Conservation (phyloP, 2,329 filamentous ascomycete species). For the Aspergillus tamarii region DNA sequence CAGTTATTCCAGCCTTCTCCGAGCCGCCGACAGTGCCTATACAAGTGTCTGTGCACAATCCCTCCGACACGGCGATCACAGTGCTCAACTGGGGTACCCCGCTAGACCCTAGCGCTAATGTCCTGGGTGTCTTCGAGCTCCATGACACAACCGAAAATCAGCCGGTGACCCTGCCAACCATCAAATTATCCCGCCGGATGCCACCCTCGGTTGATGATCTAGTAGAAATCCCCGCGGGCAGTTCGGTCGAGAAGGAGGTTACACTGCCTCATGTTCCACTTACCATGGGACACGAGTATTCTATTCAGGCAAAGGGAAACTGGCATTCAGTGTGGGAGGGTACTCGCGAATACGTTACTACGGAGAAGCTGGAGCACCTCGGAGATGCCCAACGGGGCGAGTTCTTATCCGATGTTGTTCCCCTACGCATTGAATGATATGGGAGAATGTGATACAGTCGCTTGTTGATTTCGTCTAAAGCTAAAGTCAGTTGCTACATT, state of each 20-base stretch:
- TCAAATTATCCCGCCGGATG: conserved; percentile 39
- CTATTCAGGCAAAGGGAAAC: conserved; percentile 34
- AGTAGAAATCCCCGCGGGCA: conserved; percentile 32
- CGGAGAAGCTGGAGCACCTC: conserved; percentile 25
- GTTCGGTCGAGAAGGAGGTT: conserved; percentile 26
- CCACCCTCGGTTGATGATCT: conserved; percentile 35
- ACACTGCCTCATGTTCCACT: conserved; percentile 32
- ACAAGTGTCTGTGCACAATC: conserved; percentile 33
- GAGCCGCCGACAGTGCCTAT: conserved; percentile 26
- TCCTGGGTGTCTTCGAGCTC: conserved; percentile 36
- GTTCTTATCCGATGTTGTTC: conserved; percentile 29
- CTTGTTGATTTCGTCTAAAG: not conserved
- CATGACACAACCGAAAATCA: conserved; percentile 26
- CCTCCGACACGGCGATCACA: conserved; percentile 30
- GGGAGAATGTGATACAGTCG: not conserved
- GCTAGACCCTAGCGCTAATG: conserved; percentile 36
- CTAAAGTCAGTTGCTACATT: not conserved
- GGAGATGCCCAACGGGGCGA: conserved; percentile 24
- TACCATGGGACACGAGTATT: conserved; percentile 35
- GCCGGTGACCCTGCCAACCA: conserved; percentile 30
- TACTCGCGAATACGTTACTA: conserved; percentile 26
- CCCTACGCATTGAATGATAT: conserved; percentile 21
- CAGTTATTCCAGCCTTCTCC: conserved; percentile 17
- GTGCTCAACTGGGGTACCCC: conserved; percentile 44
- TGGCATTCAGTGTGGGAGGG: conserved; percentile 42